Conservation (phyloP, 306 rosid species). For the Fragaria ananassa region DNA sequence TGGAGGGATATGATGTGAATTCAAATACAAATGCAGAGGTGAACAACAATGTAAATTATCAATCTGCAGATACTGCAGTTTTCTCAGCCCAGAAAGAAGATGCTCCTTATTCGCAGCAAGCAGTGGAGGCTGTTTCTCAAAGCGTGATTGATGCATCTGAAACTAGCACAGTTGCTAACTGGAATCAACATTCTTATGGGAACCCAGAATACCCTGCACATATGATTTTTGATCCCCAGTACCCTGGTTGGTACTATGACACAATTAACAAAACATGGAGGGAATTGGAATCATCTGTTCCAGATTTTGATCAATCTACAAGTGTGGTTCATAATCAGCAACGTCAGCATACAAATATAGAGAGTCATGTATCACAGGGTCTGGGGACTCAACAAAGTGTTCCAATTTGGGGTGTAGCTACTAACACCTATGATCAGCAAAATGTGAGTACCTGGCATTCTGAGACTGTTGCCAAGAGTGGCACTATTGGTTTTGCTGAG, state of each 20-base stretch:
- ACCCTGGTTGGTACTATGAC: constrained; percentile 72
- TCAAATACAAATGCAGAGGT: constrained; percentile 1
- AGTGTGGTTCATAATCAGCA: constrained; percentile 36
- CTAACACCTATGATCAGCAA: constrained; percentile 41
- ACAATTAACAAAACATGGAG: constrained; percentile 61
- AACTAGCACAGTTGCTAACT: constrained; percentile 31
- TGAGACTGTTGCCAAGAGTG: constrained; percentile 27
- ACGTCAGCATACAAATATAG: constrained; percentile 7
- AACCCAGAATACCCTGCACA: constrained; percentile 58
- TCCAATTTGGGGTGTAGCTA: constrained; percentile 41
- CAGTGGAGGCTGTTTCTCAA: constrained; percentile 37
- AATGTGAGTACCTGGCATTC: constrained; percentile 31
- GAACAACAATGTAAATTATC: constrained; percentile 22
- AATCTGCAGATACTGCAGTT: constrained; percentile 17
- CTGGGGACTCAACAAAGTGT: constrained; percentile 35
- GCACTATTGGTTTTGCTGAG: constrained; percentile 28
- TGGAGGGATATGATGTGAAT: constrained; percentile 38
- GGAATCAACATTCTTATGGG: constrained; percentile 47
- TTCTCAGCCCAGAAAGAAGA: constrained; percentile 35
- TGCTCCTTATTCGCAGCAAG: constrained; percentile 42
- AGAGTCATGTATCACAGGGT: constrained; percentile 34
- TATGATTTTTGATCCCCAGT: constrained; percentile 69
- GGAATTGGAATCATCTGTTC: constrained; percentile 45
- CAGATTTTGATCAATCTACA: constrained; percentile 31
- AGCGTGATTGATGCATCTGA: constrained; percentile 36